Evolutionary conservation across 192 early-diverging fungal species (phyloP).

Genomic region (Coemansia sp.): DNA sequence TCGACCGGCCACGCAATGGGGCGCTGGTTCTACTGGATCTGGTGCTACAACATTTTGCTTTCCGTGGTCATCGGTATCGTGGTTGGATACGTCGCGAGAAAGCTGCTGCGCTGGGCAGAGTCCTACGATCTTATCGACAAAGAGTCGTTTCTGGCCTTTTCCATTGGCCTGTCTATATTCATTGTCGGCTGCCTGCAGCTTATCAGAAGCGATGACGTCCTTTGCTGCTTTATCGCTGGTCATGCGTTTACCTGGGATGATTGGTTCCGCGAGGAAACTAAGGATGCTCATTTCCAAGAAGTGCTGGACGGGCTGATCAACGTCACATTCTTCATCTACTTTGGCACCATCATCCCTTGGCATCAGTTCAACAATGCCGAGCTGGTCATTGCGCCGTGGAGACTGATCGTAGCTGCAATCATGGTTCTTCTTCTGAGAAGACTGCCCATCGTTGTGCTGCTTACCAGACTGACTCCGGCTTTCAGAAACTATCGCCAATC

Average conservation of each 20-base stretch:
- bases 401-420: slow-evolving; percentile 68
- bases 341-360: slow-evolving; percentile 81
- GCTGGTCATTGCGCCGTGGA: slow-evolving; percentile 66
- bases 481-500: slow-evolving; percentile 73
- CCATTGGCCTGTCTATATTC: slow-evolving; percentile 75
- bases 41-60: slow-evolving; percentile 81
- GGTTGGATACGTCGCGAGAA: slow-evolving; percentile 71
- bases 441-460: slow-evolving; percentile 67
- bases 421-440: slow-evolving; percentile 72
- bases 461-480: slow-evolving; percentile 69
- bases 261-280: slow-evolving; percentile 86
- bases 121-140: slow-evolving; percentile 82
- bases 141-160: slow-evolving; percentile 81
- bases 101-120: slow-evolving; percentile 70
- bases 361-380: slow-evolving; percentile 63
- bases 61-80: slow-evolving; percentile 73
- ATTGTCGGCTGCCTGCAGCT: slow-evolving; percentile 69
- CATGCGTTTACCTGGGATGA: slow-evolving; percentile 87
- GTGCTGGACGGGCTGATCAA: slow-evolving; percentile 90
- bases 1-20: slow-evolving; percentile 65
- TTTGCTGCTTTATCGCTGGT: slow-evolving; percentile 78
- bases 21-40: slow-evolving; percentile 77
- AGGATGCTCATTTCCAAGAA: slow-evolving; percentile 89
- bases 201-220: slow-evolving; percentile 70
- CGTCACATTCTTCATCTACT: slow-evolving; percentile 86